Evolutionary conservation across 129 eudicot species (phyloP).

Genomic region (Pittosporum tobira): DNA sequence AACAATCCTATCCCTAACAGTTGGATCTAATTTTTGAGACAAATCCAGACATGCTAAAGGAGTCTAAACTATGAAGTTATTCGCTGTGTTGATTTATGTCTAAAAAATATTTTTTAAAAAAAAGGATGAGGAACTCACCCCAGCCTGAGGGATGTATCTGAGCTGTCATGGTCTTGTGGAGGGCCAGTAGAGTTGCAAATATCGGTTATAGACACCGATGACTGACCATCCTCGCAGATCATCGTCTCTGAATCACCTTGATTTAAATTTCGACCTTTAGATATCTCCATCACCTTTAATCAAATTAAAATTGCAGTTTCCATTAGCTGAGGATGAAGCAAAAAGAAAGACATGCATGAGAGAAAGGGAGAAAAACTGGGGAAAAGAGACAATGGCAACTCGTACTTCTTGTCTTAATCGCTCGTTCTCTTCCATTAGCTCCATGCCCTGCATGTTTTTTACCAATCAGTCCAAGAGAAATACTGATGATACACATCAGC

Average conservation of each 20-base stretch:
- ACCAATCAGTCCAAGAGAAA: too few species aligned
- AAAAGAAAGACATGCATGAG: not conserved
- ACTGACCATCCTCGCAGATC: conserved; percentile 55
- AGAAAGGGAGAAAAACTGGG: not conserved
- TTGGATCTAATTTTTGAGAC: not conserved
- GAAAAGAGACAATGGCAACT: not conserved
- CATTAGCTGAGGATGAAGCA: not conserved
- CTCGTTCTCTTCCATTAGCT: conserved; percentile 73
- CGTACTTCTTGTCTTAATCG: conserved; percentile 54
- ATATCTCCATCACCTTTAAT: conserved; percentile 43
- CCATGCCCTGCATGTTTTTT: conserved; percentile 47
- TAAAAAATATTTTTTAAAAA: conserved; percentile 1
- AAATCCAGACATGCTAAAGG: not conserved
- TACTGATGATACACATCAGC: too few species aligned
- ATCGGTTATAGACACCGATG: conserved; percentile 51
- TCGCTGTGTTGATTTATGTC: too few species aligned
- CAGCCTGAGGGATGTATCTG: conserved; percentile 78
- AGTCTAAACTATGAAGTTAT: too few species aligned
- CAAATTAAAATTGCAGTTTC: not conserved
- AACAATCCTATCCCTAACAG: not conserved
- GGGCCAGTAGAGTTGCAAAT: conserved; percentile 53
- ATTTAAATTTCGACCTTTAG: conserved; percentile 25
- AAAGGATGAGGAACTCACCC: conserved; percentile 47
- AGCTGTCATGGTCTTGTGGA: conserved; percentile 68
- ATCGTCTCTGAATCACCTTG: conserved; percentile 35